phyloP scores from a whole-genome alignment of 1,139 yeast species.

The Candida sanyaensis region DNA sequence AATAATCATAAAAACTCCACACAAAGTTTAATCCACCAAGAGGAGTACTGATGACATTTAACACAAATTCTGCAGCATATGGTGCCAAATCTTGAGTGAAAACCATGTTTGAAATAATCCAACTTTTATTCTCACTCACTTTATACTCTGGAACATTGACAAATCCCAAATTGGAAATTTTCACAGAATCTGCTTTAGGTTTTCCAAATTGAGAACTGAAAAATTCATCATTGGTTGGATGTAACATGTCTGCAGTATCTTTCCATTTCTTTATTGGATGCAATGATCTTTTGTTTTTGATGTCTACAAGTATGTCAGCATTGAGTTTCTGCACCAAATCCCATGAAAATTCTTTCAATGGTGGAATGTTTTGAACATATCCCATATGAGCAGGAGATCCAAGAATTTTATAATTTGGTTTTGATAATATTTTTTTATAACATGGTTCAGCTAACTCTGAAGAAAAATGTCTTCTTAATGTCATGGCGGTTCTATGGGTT shows the following conservation, averaged over 20 bases:
- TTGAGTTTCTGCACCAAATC: constrained; percentile 27
- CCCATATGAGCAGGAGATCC: constrained; percentile 41
- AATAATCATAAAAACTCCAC: constrained; percentile 29
- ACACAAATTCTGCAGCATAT: constrained; percentile 37
- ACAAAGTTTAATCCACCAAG: constrained; percentile 40
- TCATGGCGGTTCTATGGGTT: constrained; percentile 32
- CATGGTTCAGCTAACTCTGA: constrained; percentile 18
- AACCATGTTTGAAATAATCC: constrained; percentile 32
- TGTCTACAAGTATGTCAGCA: constrained; percentile 19
- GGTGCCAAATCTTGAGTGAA: constrained; percentile 44
- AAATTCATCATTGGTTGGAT: constrained; percentile 21
- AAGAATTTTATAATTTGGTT: constrained; percentile 27
- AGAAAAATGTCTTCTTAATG: constrained; percentile 32
- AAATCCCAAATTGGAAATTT: constrained; percentile 43
- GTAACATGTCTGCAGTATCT: constrained; percentile 18
- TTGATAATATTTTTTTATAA: constrained; percentile 20
- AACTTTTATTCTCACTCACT: constrained; percentile 9
- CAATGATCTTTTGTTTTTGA: constrained; percentile 26
- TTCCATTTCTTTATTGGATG: constrained; percentile 24
- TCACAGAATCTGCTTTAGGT: constrained; percentile 35
- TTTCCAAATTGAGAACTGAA: constrained; percentile 26
- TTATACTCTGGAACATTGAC: constrained; percentile 21
- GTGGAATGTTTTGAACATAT: constrained; percentile 30
- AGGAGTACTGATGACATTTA: constrained; percentile 33
- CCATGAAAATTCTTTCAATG: constrained; percentile 38